A percentile compares a stretch with the other conserved stretches of the same genome.
Conservation (phyloP, 306 rosid species). For the Quercus cerris region DNA sequence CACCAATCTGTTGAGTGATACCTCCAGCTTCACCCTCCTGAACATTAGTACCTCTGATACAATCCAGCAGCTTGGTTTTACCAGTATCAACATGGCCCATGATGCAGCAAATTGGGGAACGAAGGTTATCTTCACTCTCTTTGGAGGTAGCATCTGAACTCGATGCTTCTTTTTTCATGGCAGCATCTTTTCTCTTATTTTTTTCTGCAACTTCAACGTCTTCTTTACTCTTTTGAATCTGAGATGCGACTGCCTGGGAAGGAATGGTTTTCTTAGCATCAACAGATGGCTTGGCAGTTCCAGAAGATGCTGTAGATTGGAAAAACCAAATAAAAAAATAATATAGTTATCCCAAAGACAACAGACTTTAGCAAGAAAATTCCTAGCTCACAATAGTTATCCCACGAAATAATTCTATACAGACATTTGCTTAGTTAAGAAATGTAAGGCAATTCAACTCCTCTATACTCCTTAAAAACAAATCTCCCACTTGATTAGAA, state of each 20-base stretch:
- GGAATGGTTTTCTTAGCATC: constrained; percentile 37
- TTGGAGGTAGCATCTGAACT: constrained; percentile 38
- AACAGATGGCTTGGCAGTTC: constrained; percentile 28
- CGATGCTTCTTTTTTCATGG: constrained; percentile 23
- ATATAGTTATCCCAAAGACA: not conserved
- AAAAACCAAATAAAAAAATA: not conserved
- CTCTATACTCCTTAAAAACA: not conserved
- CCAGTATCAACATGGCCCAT: constrained; percentile 99
- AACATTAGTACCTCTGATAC: constrained; percentile 92
- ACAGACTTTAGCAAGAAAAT: not conserved
- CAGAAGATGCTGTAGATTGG: constrained; percentile 4
- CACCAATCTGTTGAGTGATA: constrained; percentile 97
- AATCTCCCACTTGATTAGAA: not conserved
- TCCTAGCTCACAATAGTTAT: not conserved
- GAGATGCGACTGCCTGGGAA: constrained; percentile 31
- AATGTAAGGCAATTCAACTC: not conserved
- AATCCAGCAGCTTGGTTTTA: constrained; percentile 90
- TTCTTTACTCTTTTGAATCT: constrained; percentile 37
- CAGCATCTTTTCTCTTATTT: constrained; percentile 28
- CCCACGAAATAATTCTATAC: not conserved
- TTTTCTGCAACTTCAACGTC: constrained; percentile 37
- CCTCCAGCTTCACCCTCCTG: constrained; percentile 99
- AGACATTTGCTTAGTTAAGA: not conserved
- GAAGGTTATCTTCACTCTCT: constrained; percentile 66
- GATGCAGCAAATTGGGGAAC: constrained; percentile 97